Evolutionary conservation across 2,329 filamentous ascomycete genomes (phyloP).

Genomic region (Beauveria rudraprayagi): DNA sequence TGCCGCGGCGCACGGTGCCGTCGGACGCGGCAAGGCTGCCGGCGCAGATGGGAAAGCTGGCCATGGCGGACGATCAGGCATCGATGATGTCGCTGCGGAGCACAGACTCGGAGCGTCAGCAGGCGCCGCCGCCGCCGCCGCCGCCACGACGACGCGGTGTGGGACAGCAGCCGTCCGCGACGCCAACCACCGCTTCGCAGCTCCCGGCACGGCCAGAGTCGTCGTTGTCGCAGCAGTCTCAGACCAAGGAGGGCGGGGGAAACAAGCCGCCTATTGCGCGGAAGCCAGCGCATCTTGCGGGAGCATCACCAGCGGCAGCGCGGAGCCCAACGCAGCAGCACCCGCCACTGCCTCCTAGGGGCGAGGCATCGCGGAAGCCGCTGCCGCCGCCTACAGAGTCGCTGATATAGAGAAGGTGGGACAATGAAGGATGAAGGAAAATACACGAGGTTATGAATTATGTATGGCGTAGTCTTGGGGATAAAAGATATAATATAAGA

Average conservation of each 20-base stretch:
- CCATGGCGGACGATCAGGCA: conserved; percentile 29
- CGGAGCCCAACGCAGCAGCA: conserved; percentile 18
- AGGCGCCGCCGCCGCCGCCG: conserved; percentile 21
- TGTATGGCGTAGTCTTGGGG: not conserved
- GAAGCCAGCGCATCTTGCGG: conserved; percentile 51
- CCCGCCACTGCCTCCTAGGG: not conserved
- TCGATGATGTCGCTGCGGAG: not conserved
- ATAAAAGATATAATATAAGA: not conserved
- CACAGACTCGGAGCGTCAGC: conserved; percentile 7
- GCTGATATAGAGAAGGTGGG: not conserved
- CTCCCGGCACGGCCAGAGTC: conserved; percentile 24
- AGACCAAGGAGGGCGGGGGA: conserved; percentile 17
- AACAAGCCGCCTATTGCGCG: conserved; percentile 47
- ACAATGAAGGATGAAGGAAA: not conserved
- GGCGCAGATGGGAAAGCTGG: conserved; percentile 37
- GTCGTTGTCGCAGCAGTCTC: conserved; percentile 22
- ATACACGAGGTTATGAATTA: not conserved
- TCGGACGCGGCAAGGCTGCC: conserved; percentile 40
- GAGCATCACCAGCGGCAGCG: conserved; percentile 7
- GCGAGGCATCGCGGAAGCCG: not conserved
- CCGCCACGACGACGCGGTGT: conserved; percentile 20
- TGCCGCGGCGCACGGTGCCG: conserved; percentile 43
- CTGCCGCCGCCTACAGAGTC: conserved; percentile 1
- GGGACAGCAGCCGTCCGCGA: conserved; percentile 16
- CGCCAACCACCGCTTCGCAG: conserved; percentile 23